A percentile compares a stretch with the other conserved stretches of the same genome.
Conservation (phyloP, 1,284 basidiomycete species). For the Ceratobasidium sp. region DNA sequence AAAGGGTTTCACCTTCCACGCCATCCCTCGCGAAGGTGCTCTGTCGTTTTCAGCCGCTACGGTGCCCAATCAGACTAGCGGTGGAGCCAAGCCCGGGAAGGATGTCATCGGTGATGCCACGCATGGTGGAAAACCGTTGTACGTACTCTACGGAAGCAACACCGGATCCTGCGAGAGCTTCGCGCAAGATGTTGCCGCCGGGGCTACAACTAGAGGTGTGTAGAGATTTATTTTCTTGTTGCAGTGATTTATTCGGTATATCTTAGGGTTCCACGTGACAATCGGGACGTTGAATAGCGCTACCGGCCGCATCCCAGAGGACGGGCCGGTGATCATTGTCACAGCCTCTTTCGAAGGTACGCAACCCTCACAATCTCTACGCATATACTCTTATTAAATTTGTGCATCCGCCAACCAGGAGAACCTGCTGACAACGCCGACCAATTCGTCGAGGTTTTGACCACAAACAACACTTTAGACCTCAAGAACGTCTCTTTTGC, state of each 20-base stretch:
- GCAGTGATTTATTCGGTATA: too few relatives aligned
- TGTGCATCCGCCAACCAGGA: slow-evolving; percentile 53
- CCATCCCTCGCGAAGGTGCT: slow-evolving; percentile 51
- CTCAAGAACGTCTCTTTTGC: slow-evolving; percentile 62
- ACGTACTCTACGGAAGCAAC: slow-evolving; percentile 48
- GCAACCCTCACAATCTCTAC: background rate
- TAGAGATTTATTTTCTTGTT: background rate
- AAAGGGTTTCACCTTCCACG: slow-evolving; percentile 54
- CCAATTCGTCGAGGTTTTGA: slow-evolving; percentile 64
- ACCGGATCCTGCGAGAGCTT: slow-evolving; percentile 48
- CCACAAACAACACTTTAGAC: slow-evolving; percentile 53
- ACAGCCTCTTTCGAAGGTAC: slow-evolving; percentile 69
- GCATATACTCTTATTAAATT: background rate
- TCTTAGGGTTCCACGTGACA: slow-evolving; percentile 61
- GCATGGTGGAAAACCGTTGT: background rate
- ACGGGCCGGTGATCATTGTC: slow-evolving; percentile 66
- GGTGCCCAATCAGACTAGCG: background rate
- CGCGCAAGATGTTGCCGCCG: slow-evolving; percentile 41
- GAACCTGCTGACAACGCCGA: slow-evolving; percentile 67
- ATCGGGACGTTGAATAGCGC: slow-evolving; percentile 65
- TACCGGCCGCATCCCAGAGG: slow-evolving; percentile 61
- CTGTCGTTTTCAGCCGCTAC: slow-evolving; percentile 8
- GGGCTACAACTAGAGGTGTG: slow-evolving; percentile 44
- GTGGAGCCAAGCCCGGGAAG: slow-evolving; percentile 39
- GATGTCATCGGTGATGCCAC: slow-evolving; percentile 1